phyloP scores from a whole-genome alignment of 495 filamentous ascomycete genomes.

The Alectoria sarmentosa region DNA sequence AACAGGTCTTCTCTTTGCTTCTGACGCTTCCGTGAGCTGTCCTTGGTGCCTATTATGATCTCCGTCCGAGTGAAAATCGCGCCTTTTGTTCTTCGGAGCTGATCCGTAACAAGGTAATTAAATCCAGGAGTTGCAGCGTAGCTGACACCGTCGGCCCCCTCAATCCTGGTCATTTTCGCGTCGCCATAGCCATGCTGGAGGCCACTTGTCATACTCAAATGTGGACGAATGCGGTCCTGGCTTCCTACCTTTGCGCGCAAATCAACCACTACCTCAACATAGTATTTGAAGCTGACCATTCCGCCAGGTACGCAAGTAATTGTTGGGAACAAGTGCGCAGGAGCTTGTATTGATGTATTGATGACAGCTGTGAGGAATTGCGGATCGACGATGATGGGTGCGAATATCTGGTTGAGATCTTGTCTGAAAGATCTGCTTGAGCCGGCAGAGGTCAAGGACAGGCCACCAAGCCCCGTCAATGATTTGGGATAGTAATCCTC shows the following conservation, averaged over 20 bases:
- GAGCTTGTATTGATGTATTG: slow-evolving; percentile 74
- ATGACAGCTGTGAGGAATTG: slow-evolving; percentile 66
- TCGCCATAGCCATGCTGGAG: slow-evolving; percentile 39
- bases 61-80: slow-evolving; percentile 79
- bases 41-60: slow-evolving; percentile 78
- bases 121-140: slow-evolving; percentile 44
- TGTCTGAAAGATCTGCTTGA: slow-evolving; percentile 87
- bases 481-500: slow-evolving; percentile 80
- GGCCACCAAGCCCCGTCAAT: slow-evolving; percentile 63
- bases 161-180: slow-evolving; percentile 38
- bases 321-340: slow-evolving; percentile 87
- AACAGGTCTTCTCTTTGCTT: slow-evolving; percentile 32
- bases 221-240: slow-evolving; percentile 52
- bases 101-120: slow-evolving; percentile 82
- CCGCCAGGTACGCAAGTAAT: slow-evolving; percentile 81
- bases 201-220: slow-evolving; percentile 47
- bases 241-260: slow-evolving; percentile 77
- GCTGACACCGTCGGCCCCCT: slow-evolving; percentile 35
- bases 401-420: slow-evolving; percentile 80
- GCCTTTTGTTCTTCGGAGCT: slow-evolving; percentile 77
- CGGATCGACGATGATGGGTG: slow-evolving; percentile 80
- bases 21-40: slow-evolving; percentile 57
- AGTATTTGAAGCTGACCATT: slow-evolving; percentile 92
- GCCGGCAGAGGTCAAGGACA: slow-evolving; percentile 73
- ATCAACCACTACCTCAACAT: slow-evolving; percentile 86